Evolutionary conservation across 495 filamentous ascomycete species (phyloP), one percentile per base, ranked within the genome.

Genomic region (Symbiotaphrina buchneri): DNA sequence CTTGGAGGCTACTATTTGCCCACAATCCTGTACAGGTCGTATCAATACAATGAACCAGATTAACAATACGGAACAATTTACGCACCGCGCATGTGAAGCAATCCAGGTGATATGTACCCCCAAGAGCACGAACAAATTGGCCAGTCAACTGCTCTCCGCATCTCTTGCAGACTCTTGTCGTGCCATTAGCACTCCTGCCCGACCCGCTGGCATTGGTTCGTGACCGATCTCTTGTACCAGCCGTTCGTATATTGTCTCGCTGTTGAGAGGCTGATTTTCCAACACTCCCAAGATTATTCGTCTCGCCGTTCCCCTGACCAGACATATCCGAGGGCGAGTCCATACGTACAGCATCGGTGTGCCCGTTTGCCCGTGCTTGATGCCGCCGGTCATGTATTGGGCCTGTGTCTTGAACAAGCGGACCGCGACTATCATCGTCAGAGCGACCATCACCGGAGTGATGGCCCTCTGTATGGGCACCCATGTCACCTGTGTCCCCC

Each of bases 31-130:
- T 13, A 27, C 19, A 3, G 10, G 10, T 10, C 18, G 5, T 7
- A 17, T 35, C n/a, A 35, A 26, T 26, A 10, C 4, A 14, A 26
- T 7, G 13, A 23, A 14, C 18, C 16, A 13, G 7, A 20, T 18
- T 6, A 14, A 7, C 8, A 16, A 2, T 23, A 13, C 10, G 10
- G 16, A 7, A 24, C 18, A 6, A 63, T 77, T 58, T 63, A 95
- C 87, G n/a, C n/a, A n/a, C n/a, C 51, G 81, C 66, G 52, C 87
- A 99, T 50, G 74, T 87, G 49, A 99, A 99, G 59, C 87, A 99
- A 43, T 99, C 87, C 32, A 99, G 55, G 61, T 99, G 87, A 47
- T 75, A 99, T 30, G 85, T 94, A 19, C 77, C 82, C 16, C 76
- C 76, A 20, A 99, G 51, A 6, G 87, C 87, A 39, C 87, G 68